Conservation (phyloP, 345 rosid genomes). For the Populus nigra region DNA sequence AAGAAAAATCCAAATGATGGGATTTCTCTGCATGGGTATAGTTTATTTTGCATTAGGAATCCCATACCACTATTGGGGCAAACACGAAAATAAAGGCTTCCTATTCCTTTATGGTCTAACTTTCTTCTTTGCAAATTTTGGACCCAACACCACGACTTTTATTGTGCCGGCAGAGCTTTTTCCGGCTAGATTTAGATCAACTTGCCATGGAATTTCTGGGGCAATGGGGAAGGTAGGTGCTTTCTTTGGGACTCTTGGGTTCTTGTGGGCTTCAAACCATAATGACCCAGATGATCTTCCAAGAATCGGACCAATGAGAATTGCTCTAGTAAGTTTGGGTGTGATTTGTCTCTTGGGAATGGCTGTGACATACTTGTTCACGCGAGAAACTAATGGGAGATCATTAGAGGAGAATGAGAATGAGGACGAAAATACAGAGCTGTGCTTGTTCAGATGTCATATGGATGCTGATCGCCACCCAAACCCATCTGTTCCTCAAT, state of each 20-base stretch:
- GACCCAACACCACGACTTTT: conserved; percentile 81
- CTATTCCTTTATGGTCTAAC: conserved; percentile 47
- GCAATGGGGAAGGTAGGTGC: conserved; percentile 78
- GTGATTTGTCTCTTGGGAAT: conserved; percentile 58
- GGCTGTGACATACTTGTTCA: conserved; percentile 45
- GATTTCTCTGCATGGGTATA: conserved; percentile 61
- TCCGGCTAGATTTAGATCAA: conserved; percentile 78
- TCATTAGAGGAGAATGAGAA: conserved; percentile 69
- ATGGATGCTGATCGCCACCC: background rate
- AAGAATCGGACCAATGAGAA: conserved; percentile 24
- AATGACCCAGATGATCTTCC: background rate
- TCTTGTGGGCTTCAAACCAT: conserved; percentile 44
- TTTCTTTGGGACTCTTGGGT: conserved; percentile 55
- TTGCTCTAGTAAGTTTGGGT: conserved; percentile 41
- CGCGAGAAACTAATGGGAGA: conserved; percentile 65
- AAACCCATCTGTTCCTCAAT: background rate
- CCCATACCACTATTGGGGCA: conserved; percentile 42
- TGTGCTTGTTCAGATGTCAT: background rate
- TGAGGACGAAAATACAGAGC: conserved; percentile 13
- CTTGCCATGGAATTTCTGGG: conserved; percentile 78
- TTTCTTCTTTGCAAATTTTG: conserved; percentile 78
- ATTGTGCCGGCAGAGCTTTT: conserved; percentile 78
- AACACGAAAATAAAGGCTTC: conserved; percentile 28
- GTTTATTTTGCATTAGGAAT: conserved; percentile 48
- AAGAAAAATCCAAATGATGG: conserved; percentile 56